Percentiles rank a stretch among this genome's conserved stretches.
phyloP scores from a whole-genome alignment of 2,329 filamentous ascomycete genomes.

The Arachnopeziza araneosa region DNA sequence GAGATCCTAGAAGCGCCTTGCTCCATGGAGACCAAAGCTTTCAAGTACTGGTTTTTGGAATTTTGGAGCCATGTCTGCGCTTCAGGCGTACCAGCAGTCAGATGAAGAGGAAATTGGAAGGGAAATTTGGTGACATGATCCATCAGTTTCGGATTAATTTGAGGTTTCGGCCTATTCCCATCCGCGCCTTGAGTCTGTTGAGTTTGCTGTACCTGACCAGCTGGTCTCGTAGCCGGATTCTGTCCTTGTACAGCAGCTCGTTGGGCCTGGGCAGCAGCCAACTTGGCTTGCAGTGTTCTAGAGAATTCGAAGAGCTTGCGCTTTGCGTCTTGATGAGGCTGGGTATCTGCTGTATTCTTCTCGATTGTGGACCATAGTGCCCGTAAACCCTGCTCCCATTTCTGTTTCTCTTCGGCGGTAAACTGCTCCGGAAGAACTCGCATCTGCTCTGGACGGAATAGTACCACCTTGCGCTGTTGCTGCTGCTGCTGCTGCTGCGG shows the following conservation, averaged over 20 bases:
- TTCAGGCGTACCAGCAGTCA: conserved; percentile 39
- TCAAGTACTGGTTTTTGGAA: conserved; percentile 41
- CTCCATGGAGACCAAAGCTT: conserved; percentile 47
- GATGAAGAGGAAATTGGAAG: conserved; percentile 39
- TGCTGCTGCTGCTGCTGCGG: conserved; percentile 20
- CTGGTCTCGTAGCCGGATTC: conserved; percentile 8
- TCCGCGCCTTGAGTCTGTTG: conserved; percentile 18
- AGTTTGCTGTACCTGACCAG: conserved; percentile 15
- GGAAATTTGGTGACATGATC: conserved; percentile 44
- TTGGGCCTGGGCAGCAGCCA: conserved; percentile 32
- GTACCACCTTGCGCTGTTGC: conserved; percentile 15
- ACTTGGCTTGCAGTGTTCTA: conserved; percentile 48
- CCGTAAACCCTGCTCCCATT: conserved; percentile 53
- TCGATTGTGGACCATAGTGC: conserved; percentile 47
- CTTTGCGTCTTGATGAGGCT: conserved; percentile 45
- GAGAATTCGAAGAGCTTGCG: conserved; percentile 58
- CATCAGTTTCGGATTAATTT: conserved; percentile 32
- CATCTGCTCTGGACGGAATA: conserved; percentile 31
- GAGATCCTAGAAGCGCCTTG: conserved; percentile 36
- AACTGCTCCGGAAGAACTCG: conserved; percentile 32
- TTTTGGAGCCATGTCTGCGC: conserved; percentile 44
- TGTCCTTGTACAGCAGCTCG: conserved; percentile 12
- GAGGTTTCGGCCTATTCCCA: conserved; percentile 10
- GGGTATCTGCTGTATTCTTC: conserved; percentile 43
- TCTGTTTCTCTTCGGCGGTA: conserved; percentile 48